Base-by-base conservation (phyloP, 345 rosid genomes). In the Microthlaspi erraticum region DNA sequence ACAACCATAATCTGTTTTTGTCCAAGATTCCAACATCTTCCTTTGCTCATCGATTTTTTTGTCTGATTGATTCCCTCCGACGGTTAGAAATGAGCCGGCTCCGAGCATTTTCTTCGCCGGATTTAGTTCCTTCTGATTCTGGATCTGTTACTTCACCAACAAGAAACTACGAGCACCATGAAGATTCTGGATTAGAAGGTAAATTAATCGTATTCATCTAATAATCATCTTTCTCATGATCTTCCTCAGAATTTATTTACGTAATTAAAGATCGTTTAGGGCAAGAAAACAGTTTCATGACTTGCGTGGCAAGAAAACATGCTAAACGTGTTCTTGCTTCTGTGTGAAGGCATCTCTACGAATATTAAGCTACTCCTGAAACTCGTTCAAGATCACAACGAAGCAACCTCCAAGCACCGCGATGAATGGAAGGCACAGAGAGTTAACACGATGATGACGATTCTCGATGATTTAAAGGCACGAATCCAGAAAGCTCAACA, bases 311-410 rank as follows among this genome's bases (percentile, higher is more conserved):
- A 70, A 69, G 71, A 20, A 20, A 54, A 6, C 6, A 3, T 41
- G 41, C 64, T 46, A 33, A 36, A 43, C 34, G 5, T 26, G 19
- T 45, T 61, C 51, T 16, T 59, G 37, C 1, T 69, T 36, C n/a
- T 33, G 3, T 49, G 23, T 42, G 41, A 59, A 89, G 96, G 93
- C 2, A 69, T 87, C 34, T 73, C 84, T 9, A 80, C 96, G 14
- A 81, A 83, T 33, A 83, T 87, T 54, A 87, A 82, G 86, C 77
- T 92, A 32, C 66, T 92, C 8, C 74, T 87, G 11, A 92, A 92
- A 64, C 66, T 92, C 34, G 83, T 92, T 38, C 88, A 87, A 18
- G 93, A 92, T 37, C 88, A 92, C 75, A 79, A 80, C n/a, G 87
- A 81, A 14, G 88, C 89, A 2, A 86, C 78, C 58, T 36, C 71